phyloP scores from a whole-genome alignment of 2,329 filamentous ascomycete species.

The Aspergillus quadrilineatus region DNA sequence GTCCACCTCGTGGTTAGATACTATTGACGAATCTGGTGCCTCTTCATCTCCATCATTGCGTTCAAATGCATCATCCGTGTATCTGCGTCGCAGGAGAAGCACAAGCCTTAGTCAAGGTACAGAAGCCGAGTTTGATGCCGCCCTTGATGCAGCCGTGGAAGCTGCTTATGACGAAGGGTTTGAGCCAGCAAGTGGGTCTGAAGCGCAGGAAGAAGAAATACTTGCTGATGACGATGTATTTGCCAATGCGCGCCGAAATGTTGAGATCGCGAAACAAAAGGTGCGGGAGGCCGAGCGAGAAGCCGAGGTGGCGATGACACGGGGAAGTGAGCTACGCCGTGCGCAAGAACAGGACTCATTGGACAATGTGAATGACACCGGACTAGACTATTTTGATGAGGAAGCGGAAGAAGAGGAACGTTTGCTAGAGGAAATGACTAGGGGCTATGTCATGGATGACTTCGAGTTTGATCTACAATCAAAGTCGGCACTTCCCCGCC shows the following conservation, averaged over 20 bases:
- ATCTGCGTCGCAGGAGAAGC: constrained; percentile 67
- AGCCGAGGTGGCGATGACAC: constrained; percentile 60
- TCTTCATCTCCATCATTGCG: constrained; percentile 78
- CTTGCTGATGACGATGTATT: constrained; percentile 38
- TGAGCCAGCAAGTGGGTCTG: constrained; percentile 59
- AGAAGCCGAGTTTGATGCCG: constrained; percentile 89
- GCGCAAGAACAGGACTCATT: constrained; percentile 32
- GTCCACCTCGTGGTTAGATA: constrained; percentile 90
- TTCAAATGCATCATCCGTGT: constrained; percentile 72
- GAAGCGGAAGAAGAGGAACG: constrained; percentile 73
- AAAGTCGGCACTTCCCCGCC: constrained; percentile 68
- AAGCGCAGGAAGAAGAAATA: constrained; percentile 29
- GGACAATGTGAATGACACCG: constrained; percentile 23
- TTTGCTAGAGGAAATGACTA: constrained; percentile 83
- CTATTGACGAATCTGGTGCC: constrained; percentile 83
- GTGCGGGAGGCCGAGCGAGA: constrained; percentile 73
- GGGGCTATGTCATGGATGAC: constrained; percentile 76
- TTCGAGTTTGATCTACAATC: constrained; percentile 71
- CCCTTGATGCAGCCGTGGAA: constrained; percentile 91
- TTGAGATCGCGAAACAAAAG: constrained; percentile 73
- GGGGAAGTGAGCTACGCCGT: constrained; percentile 58
- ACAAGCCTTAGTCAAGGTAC: constrained; percentile 68
- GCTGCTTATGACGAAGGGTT: constrained; percentile 92
- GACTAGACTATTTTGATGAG: constrained; percentile 55
- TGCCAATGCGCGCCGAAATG: constrained; percentile 60